Conservation (phyloP, 2,329 filamentous ascomycete genomes). For the Drechslerella coelobrocha region DNA sequence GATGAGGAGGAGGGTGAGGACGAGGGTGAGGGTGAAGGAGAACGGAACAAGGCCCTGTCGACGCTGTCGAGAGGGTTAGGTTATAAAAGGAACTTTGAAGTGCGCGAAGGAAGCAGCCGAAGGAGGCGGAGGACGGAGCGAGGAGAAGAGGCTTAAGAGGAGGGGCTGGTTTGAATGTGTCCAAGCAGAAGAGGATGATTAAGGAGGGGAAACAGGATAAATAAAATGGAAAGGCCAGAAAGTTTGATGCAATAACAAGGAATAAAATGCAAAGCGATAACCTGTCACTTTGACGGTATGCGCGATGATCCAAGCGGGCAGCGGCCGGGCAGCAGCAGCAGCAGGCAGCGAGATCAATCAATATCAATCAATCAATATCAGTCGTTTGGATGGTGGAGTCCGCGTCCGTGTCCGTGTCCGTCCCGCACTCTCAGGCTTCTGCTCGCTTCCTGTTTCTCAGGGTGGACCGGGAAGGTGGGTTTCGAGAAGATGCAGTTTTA, state of each 20-base stretch:
- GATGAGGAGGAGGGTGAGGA: slow-evolving; percentile 5
- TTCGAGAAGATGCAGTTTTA: background rate
- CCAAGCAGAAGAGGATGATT: background rate
- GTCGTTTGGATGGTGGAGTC: slow-evolving; percentile 31
- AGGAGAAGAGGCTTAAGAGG: background rate
- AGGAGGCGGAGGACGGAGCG: slow-evolving; percentile 1
- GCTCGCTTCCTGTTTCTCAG: slow-evolving; percentile 47
- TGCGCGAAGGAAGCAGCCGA: no score
- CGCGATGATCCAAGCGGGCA: background rate
- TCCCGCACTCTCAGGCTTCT: slow-evolving; percentile 34
- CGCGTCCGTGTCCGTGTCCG: slow-evolving; percentile 39
- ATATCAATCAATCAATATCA: slow-evolving; percentile 1
- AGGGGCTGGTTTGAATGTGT: background rate
- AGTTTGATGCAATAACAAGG: background rate
- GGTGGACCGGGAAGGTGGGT: slow-evolving; percentile 20
- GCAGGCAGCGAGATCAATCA: background rate
- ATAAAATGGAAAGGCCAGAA: background rate
- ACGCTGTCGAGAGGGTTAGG: slow-evolving; percentile 37
- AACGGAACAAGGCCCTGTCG: slow-evolving; percentile 12
- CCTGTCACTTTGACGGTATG: slow-evolving; percentile 2
- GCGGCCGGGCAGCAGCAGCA: no score
- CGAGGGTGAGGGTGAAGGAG: background rate
- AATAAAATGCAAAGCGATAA: background rate
- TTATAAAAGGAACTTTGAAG: no score
- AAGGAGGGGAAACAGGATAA: background rate